Conservation (phyloP, 768 basidiomycete genomes). For the Lactarius sp. region DNA sequence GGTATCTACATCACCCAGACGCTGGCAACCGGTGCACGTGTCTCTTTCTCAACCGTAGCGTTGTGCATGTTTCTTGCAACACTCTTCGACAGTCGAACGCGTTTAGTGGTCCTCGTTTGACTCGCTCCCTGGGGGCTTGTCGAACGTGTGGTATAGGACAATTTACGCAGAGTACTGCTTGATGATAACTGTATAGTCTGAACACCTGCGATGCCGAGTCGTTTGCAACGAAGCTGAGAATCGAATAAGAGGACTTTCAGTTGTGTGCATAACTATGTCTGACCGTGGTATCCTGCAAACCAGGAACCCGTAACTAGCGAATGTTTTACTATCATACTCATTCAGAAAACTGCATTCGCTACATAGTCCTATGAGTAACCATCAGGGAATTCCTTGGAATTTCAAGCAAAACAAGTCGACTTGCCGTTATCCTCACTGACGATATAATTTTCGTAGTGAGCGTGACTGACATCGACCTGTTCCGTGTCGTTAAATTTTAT, state of each 20-base stretch:
- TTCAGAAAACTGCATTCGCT: no score
- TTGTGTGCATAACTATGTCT: neutral
- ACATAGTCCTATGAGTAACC: no score
- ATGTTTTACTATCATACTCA: no score
- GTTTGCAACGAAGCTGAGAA: neutral
- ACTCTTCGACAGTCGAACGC: neutral
- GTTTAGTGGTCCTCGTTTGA: neutral
- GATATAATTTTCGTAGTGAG: no score
- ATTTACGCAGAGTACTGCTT: neutral
- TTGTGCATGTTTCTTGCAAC: neutral
- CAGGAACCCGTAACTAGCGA: no score
- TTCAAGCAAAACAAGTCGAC: no score
- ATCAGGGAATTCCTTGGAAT: no score
- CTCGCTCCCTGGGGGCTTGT: neutral
- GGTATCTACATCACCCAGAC: constrained; percentile 1
- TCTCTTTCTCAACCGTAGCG: neutral
- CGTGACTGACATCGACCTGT: no score
- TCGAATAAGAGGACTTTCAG: neutral
- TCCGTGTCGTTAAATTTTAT: no score
- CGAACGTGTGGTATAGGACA: neutral
- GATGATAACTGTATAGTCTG: neutral
- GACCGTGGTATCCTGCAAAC: neutral
- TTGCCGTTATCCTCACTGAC: no score
- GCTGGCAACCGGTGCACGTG: constrained; percentile 1
- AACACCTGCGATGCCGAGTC: neutral